These are phyloP conservation scores for Penicillium malachiteum DNA, from an alignment of 495 filamentous ascomycete species.

Conservation along the genomic window DNA sequence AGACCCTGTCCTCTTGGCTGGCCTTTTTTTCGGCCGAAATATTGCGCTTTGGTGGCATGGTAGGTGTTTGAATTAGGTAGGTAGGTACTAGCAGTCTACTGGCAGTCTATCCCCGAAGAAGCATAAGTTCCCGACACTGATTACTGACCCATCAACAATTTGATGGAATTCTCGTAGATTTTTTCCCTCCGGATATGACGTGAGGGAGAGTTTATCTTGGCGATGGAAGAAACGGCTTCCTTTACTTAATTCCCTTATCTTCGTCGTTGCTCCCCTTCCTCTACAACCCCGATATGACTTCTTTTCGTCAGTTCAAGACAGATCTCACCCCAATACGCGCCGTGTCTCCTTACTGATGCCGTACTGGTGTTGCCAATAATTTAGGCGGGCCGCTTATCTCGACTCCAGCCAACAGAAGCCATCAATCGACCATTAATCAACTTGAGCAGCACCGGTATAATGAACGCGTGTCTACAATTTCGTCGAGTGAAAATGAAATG, in stretches of 20 bases:
- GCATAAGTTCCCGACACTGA: no score
- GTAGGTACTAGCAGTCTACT: no score
- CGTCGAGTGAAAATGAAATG: conserved; percentile 6
- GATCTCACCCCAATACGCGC: background rate
- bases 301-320: background rate
- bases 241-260: background rate
- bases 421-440: conserved; percentile 1
- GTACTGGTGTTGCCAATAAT: background rate
- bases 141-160: no score
- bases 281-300: background rate
- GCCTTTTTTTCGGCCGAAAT: no score
- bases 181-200: no score
- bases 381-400: background rate
- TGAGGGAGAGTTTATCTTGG: no score
- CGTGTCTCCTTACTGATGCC: background rate
- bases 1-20: no score
- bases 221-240: background rate
- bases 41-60: no score
- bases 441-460: background rate
- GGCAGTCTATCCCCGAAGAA: no score
- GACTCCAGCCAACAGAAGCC: background rate
- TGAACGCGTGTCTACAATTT: conserved; percentile 5
- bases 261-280: background rate
- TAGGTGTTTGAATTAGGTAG: no score
- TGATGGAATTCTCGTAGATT: no score